A percentile compares a stretch with the other conserved stretches of the same genome.
Conservation (phyloP, 2,329 filamentous ascomycete species). For the Cytospora mali region DNA sequence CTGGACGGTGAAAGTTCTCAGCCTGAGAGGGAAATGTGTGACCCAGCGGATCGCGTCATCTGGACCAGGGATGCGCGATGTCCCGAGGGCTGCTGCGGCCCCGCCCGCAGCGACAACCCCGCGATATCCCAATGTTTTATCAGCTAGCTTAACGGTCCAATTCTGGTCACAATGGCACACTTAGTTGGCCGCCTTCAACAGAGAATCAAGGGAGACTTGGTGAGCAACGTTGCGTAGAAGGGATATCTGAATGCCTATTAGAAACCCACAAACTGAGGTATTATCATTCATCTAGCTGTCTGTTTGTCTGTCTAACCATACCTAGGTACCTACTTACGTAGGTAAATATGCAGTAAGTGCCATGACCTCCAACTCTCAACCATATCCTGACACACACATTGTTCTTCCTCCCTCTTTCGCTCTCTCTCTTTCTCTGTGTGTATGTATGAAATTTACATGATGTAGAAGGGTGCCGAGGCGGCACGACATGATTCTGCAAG, state of each 20-base stretch:
- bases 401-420: neutral
- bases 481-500: neutral
- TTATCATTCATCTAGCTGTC: neutral
- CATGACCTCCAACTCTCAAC: neutral
- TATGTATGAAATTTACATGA: constrained; percentile 2
- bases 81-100: neutral
- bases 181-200: too few relatives aligned
- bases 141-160: neutral
- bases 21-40: neutral
- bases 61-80: neutral
- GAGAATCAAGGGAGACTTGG: too few relatives aligned
- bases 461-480: neutral
- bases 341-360: neutral
- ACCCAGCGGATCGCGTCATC: neutral
- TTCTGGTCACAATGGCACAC: too few relatives aligned
- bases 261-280: neutral
- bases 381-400: neutral
- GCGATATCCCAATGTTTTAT: neutral
- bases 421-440: neutral
- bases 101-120: too few relatives aligned
- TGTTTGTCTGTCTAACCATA: neutral
- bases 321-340: too few relatives aligned
- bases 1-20: neutral
- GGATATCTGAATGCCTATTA: too few relatives aligned
- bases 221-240: too few relatives aligned